Evolutionary conservation across 805 yeast species (phyloP), one percentile per base, ranked within the genome.

Genomic region (Schwanniomyces pseudopolymorphus): DNA sequence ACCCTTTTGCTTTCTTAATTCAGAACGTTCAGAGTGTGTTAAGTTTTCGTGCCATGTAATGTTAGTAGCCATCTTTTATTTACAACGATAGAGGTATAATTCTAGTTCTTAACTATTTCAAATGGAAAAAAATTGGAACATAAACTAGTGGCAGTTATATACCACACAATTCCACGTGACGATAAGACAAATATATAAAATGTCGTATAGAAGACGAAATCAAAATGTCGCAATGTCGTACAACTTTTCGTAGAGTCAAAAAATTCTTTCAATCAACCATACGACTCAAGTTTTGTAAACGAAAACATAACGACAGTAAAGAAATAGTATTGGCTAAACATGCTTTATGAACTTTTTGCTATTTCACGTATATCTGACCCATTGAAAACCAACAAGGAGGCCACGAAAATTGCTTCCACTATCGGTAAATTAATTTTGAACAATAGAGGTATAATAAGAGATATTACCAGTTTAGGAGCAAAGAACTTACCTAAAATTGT

Each of bases 1-100:
- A 40, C 98, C 98, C 42, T 78, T 76, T 72, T 91, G 97, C 48
- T 84, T 83, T 50, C 88, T 81, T 46, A 87, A 70, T 24, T 64
- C 69, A 40, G 80, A 70, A 60, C 98, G 87, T 71, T 92, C 96
- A 17, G 76, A 83, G 67, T 86, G 89, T 19, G 94, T 84, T 57
- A 92, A 74, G 61, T 94, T 92, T 56, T 81, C 83, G 72, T 92
- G 97, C 97, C 98, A 92, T 54, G 97, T 90, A 67, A 92, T 89
- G 64, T 92, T 92, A 36, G 96, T 85, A 54, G 97, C 94, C 97
- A 92, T 92, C 56, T 50, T 66, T 20, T 9, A 9, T 22, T 24
- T 33, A 22, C 35, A 14, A 10, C 8, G 17, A 31, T 31, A 31
- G 6, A 31, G 3, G 6, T 14, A 19, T 39, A 28, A 31, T n/a